Evolutionary conservation across 2,329 filamentous ascomycete species (phyloP).

Genomic region (Pseudocercospora pini-densiflorae): DNA sequence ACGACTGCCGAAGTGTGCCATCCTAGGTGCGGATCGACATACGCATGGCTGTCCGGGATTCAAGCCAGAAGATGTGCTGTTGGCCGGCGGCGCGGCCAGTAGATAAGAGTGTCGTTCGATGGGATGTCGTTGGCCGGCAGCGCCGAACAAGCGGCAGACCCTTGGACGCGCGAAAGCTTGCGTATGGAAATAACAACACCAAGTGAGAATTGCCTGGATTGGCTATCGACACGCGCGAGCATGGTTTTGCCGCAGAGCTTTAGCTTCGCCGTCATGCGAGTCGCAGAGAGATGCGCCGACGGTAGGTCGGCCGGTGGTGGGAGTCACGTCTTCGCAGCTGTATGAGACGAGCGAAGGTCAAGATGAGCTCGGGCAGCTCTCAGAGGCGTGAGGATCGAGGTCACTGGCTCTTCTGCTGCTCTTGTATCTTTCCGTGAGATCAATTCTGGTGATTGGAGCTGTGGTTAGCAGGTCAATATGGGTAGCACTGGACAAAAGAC

Average conservation of each 20-base stretch:
- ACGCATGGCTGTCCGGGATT: not conserved
- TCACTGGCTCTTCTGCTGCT: not conserved
- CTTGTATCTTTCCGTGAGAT: not conserved
- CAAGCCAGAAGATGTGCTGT: not conserved
- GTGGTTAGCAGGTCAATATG: not conserved
- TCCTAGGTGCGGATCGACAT: not conserved
- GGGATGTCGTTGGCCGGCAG: constrained; percentile 1
- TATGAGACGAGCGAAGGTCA: not conserved
- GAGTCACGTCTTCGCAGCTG: not conserved
- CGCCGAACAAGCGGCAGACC: not conserved
- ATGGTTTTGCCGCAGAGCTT: not conserved
- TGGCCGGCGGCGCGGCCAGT: not conserved
- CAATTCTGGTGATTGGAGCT: not conserved
- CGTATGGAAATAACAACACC: not conserved
- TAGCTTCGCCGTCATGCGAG: not conserved
- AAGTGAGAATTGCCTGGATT: not conserved
- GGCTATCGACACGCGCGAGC: constrained; percentile 1
- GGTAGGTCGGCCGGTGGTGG: not conserved
- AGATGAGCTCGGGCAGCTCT: not conserved
- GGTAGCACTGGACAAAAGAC: constrained; percentile 20
- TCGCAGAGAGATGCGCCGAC: constrained; percentile 8
- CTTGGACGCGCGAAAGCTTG: not conserved
- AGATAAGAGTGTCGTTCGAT: not conserved
- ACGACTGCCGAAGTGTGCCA: constrained; percentile 1
- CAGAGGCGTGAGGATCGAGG: not conserved